Base-by-base conservation (phyloP, 1,284 basidiomycete genomes). In the Marasmius fiardii region DNA sequence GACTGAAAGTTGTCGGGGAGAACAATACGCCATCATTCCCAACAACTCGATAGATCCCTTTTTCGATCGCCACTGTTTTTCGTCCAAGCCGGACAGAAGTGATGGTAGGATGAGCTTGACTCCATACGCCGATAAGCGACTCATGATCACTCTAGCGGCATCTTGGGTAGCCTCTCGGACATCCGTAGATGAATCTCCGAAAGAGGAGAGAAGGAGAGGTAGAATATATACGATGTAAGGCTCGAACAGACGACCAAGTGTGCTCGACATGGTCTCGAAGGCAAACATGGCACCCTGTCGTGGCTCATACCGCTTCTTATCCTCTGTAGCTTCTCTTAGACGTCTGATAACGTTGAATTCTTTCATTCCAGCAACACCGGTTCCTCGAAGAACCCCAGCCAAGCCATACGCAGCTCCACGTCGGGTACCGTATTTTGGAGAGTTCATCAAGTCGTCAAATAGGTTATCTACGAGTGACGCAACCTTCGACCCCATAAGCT, bases 51-150 rank as follows among this genome's bases (percentile, higher is more conserved):
- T 98, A 2, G 95, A 96, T 1, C 82, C 97, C 75, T 98, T 98
- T 78, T 99, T 99, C 1, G 95, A 94, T 26, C 96, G 82, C 97
- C 97, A 99, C 70, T 99, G 97, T 70, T 98, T 98, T 71, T 99
- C 97, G 63, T 98, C 95, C 48, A 99, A 77, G 34, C 95, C 96
- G 34, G 88, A 88, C 4, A 99, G 80, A 7, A 99, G 73, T 1
- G 91, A 90, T 0, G 97, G 97, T 5, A 99, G 76, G 59, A 99
- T 95, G 52, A 95, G 82, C 74, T 99, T 99, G 69, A 99, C 90
- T 45, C 94, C 95, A 69, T 95, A 93, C 53, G 93, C 95, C 8
- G 93, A 96, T 67, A 99, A 81, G 63, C 92, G 92, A 1, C 87
- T 90, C 96, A 99, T 99, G 74, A 99, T 94, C 44, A 95, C 88